Conservation (phyloP, 106 monocot species). For the Platanthera zijinensis region DNA sequence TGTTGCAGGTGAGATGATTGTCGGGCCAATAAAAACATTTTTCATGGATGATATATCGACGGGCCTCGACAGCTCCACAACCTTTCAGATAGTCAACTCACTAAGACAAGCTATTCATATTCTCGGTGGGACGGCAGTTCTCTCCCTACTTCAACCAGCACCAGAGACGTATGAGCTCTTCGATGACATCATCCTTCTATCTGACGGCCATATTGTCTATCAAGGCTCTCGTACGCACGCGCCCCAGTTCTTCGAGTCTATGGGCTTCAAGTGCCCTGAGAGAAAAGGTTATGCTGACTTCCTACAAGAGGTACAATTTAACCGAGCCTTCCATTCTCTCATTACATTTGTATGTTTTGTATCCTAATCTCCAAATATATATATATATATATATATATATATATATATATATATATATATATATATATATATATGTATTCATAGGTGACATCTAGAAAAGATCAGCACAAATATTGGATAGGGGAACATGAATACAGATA, state of each 20-base stretch:
- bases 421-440: neutral
- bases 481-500: slow-evolving; percentile 27
- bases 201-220: slow-evolving; percentile 18
- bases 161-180: slow-evolving; percentile 24
- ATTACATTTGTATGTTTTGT: no score
- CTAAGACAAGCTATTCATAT: slow-evolving; percentile 17
- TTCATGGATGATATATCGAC: slow-evolving; percentile 29
- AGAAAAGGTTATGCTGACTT: neutral
- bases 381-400: neutral
- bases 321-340: no score
- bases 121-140: slow-evolving; percentile 9
- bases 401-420: neutral
- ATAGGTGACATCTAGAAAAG: slow-evolving; percentile 65
- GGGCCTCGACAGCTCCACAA: slow-evolving; percentile 16
- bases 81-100: slow-evolving; percentile 19
- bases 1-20: slow-evolving; percentile 8
- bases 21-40: slow-evolving; percentile 15
- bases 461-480: slow-evolving; percentile 57
- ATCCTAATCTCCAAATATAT: no score
- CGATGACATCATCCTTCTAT: slow-evolving; percentile 22
- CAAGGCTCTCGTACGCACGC: slow-evolving; percentile 15
- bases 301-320: neutral
- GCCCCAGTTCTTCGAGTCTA: slow-evolving; percentile 16
- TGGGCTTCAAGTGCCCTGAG: neutral
- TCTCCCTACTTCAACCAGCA: slow-evolving; percentile 23